phyloP scores from a whole-genome alignment of 2,329 filamentous ascomycete genomes.

The Nemania sp. region DNA sequence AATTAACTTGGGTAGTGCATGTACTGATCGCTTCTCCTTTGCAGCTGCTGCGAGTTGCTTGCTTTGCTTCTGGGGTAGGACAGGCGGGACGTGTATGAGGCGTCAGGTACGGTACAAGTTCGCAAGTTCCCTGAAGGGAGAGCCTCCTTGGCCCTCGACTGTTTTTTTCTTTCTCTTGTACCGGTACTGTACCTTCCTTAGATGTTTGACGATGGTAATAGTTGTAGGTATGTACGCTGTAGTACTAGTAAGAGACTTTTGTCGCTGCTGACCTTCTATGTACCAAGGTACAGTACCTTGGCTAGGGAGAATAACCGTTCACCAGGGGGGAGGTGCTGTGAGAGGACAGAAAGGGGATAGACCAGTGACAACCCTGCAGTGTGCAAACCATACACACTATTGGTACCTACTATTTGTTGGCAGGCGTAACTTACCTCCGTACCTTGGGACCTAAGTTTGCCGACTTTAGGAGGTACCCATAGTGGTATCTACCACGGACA shows the following conservation, averaged over 20 bases:
- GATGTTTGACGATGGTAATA: too few species aligned
- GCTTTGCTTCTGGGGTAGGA: conserved; percentile 11
- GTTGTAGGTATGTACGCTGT: background rate
- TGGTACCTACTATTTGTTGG: too few species aligned
- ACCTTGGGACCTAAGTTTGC: background rate
- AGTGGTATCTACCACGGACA: background rate
- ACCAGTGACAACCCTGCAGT: too few species aligned
- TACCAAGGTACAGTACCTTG: background rate
- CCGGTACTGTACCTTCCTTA: background rate
- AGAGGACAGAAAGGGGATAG: too few species aligned
- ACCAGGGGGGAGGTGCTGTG: too few species aligned
- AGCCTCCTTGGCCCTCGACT: conserved; percentile 1
- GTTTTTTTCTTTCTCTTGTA: background rate
- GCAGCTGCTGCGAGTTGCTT: conserved; percentile 28
- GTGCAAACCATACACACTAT: too few species aligned
- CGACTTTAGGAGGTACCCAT: background rate
- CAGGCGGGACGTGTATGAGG: conserved; percentile 8
- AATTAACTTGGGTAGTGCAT: background rate
- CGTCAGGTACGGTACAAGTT: conserved; percentile 12
- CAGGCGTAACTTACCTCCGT: background rate
- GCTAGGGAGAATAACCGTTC: background rate
- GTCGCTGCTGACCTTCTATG: conserved; percentile 1
- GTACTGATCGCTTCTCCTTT: conserved; percentile 21
- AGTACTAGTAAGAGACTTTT: conserved; percentile 11
- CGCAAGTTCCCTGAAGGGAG: background rate